phyloP scores from a whole-genome alignment of 305 asterid genomes.

The Striga hermonthica region DNA sequence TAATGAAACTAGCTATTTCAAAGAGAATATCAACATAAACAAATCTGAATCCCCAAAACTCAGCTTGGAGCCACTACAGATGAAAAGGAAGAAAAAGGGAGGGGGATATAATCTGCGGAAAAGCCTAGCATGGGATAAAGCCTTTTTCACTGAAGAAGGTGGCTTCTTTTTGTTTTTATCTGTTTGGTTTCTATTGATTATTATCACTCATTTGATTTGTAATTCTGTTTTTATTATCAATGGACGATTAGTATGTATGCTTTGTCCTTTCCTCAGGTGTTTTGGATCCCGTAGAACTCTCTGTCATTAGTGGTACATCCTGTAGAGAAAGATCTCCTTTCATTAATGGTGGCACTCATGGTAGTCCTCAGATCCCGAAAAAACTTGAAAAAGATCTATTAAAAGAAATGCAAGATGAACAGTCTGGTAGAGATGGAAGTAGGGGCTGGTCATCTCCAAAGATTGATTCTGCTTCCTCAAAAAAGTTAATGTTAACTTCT shows the following conservation, averaged over 20 bases:
- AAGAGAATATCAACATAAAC: constrained; percentile 58
- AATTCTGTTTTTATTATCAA: constrained; percentile 19
- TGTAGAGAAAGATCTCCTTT: constrained; percentile 42
- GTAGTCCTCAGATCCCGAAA: constrained; percentile 32
- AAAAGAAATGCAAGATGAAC: constrained; percentile 36
- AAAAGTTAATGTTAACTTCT: constrained; percentile 34
- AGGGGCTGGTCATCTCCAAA: constrained; percentile 37
- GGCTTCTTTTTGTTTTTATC: constrained; percentile 17
- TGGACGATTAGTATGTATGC: constrained; percentile 22
- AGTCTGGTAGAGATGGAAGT: constrained; percentile 33
- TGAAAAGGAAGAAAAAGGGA: constrained; percentile 81
- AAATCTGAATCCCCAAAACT: constrained; percentile 56
- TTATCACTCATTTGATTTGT: constrained; percentile 10
- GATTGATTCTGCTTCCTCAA: constrained; percentile 43
- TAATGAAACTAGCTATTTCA: constrained; percentile 44
- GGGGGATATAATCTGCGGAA: constrained; percentile 74
- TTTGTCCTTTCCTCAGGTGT: constrained; percentile 56
- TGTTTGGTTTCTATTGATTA: constrained; percentile 9
- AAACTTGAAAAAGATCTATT: constrained; percentile 32
- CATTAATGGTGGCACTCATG: constrained; percentile 43
- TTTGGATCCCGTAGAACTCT: constrained; percentile 79
- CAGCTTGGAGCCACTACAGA: constrained; percentile 67
- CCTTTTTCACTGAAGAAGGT: constrained; percentile 96
- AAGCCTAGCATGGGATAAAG: constrained; percentile 94
- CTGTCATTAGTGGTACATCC: constrained; percentile 65